Conservation (phyloP, 495 filamentous ascomycete species). For the Patellaria atrata region DNA sequence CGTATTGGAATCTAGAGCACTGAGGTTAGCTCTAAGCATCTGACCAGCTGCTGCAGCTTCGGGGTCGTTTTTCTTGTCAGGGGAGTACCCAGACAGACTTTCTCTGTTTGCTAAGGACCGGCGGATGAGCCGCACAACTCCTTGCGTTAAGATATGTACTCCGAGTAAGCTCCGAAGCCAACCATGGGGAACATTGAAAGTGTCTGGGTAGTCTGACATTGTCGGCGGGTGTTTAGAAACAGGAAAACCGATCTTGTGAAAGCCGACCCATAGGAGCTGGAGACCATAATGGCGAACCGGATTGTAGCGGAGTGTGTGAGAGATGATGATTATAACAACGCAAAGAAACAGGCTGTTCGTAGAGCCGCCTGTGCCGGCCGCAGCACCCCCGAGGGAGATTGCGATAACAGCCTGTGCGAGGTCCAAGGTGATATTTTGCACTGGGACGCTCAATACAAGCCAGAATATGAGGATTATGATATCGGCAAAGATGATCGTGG, state of each 20-base stretch:
- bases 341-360: slow-evolving; percentile 61
- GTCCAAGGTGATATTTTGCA: slow-evolving; percentile 80
- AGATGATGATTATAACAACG: slow-evolving; percentile 58
- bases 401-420: slow-evolving; percentile 95
- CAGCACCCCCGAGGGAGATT: slow-evolving; percentile 78
- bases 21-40: slow-evolving; percentile 12
- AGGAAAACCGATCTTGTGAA: slow-evolving; percentile 20
- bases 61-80: slow-evolving; percentile 24
- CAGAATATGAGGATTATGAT: slow-evolving; percentile 67
- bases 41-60: slow-evolving; percentile 20
- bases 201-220: slow-evolving; percentile 12
- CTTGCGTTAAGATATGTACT: slow-evolving; percentile 24
- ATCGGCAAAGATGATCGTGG: slow-evolving; percentile 71
- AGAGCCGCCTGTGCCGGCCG: slow-evolving; percentile 45
- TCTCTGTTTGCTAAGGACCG: too few species aligned
- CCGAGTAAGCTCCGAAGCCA: slow-evolving; percentile 17
- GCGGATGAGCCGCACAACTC: slow-evolving; percentile 22
- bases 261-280: slow-evolving; percentile 18
- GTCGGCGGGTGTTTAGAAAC: slow-evolving; percentile 16
- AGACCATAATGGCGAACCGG: slow-evolving; percentile 35
- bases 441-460: slow-evolving; percentile 78
- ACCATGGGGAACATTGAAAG: slow-evolving; percentile 15
- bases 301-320: slow-evolving; percentile 46
- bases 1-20: slow-evolving; percentile 23
- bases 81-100: too few species aligned